phyloP scores from a whole-genome alignment of 352 stramenopile species.

The Phytophthora meadii region DNA sequence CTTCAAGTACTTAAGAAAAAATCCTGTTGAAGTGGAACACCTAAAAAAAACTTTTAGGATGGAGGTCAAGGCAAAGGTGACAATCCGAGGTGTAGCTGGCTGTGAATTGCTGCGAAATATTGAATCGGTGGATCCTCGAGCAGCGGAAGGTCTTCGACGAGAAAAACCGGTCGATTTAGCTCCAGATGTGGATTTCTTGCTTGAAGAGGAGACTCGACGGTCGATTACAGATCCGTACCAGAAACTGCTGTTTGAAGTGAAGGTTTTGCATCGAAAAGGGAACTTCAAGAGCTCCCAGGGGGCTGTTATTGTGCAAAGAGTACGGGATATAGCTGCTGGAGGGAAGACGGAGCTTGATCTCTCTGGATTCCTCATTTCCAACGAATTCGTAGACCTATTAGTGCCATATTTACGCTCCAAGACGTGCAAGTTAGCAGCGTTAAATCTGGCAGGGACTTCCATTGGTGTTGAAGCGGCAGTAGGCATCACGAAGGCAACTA shows the following conservation, averaged over 20 bases:
- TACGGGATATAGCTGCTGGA: conserved; percentile 49
- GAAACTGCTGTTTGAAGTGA: conserved; percentile 70
- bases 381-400: conserved; percentile 68
- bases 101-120: conserved; percentile 55
- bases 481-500: conserved; percentile 47
- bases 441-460: conserved; percentile 63
- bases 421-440: conserved; percentile 47
- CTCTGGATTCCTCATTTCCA: conserved; percentile 57
- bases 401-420: conserved; percentile 61
- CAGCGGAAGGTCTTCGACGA: conserved; percentile 60
- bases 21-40: no score
- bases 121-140: conserved; percentile 61
- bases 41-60: conserved; percentile 15
- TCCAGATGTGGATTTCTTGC: conserved; percentile 51
- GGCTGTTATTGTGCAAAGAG: conserved; percentile 58
- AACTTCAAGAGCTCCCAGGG: conserved; percentile 74
- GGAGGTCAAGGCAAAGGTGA: conserved; percentile 35
- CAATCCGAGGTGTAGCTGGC: conserved; percentile 52
- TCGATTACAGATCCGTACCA: conserved; percentile 72
- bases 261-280: conserved; percentile 60
- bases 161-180: conserved; percentile 12
- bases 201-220: conserved; percentile 71
- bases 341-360: conserved; percentile 56
- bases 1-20: background rate
- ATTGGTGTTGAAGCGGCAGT: conserved; percentile 55